Percentiles rank a stretch among this genome's conserved stretches.
phyloP scores from a whole-genome alignment of 306 rosid genomes.

The Vicia faba region DNA sequence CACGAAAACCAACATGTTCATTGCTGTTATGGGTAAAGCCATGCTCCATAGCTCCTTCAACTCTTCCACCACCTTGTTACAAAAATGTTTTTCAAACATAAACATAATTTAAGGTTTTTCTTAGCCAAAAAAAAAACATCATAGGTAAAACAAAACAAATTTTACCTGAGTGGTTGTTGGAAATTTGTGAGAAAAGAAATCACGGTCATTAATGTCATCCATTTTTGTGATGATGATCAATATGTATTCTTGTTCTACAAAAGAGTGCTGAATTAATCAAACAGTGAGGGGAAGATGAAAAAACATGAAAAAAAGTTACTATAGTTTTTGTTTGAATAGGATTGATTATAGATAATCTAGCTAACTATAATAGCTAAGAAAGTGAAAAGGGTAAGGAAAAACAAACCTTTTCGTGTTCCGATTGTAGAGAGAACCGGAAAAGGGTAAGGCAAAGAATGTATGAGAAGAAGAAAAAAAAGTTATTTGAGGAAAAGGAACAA shows the following conservation, averaged over 20 bases:
- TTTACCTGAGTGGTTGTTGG: constrained; percentile 74
- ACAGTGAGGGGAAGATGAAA: constrained; percentile 41
- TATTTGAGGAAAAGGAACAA: not conserved
- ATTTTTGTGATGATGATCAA: constrained; percentile 34
- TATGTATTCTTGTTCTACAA: not conserved
- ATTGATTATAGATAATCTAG: not conserved
- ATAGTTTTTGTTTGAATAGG: not conserved
- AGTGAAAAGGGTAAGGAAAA: not conserved
- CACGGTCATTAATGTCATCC: constrained; percentile 52
- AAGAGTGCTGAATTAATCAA: constrained; percentile 56
- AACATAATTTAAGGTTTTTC: too few relatives aligned
- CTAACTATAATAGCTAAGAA: not conserved
- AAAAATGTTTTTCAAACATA: too few relatives aligned
- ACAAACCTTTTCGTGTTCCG: not conserved
- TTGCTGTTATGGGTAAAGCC: constrained; percentile 77
- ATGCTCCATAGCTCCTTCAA: constrained; percentile 76
- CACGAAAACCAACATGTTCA: constrained; percentile 70
- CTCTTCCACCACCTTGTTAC: constrained; percentile 60
- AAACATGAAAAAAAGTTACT: not conserved
- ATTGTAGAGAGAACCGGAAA: not conserved
- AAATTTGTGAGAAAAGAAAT: constrained; percentile 54
- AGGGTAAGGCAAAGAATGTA: not conserved
- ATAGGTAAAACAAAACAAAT: too few relatives aligned
- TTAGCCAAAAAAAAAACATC: too few relatives aligned
- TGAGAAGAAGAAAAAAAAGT: not conserved